Evolutionary conservation across 1,139 yeast genomes (phyloP).

Genomic region (Pichia sp.): DNA sequence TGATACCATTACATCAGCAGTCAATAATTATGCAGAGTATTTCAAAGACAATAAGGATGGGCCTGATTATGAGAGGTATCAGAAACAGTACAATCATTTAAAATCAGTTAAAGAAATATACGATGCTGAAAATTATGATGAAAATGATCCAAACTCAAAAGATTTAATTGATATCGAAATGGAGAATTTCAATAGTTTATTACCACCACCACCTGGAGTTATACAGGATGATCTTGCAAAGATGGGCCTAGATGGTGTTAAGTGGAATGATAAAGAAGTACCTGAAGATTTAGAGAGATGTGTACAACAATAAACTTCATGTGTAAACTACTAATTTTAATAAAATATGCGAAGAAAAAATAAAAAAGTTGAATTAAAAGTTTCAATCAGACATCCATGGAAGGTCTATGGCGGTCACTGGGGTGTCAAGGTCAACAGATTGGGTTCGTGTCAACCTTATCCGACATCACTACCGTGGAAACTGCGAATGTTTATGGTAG

Average conservation of each 20-base stretch:
- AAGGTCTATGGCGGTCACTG: conserved; percentile 74
- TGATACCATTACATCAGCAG: conserved; percentile 81
- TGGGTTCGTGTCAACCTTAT: conserved; percentile 52
- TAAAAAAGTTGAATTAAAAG: not conserved
- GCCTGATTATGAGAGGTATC: conserved; percentile 40
- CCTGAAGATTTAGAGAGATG: conserved; percentile 29
- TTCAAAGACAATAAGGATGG: conserved; percentile 40
- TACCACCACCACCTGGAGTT: conserved; percentile 82
- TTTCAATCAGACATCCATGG: conserved; percentile 54
- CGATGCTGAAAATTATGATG: conserved; percentile 50
- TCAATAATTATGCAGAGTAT: conserved; percentile 62
- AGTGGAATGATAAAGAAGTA: conserved; percentile 26
- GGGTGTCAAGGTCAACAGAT: conserved; percentile 47
- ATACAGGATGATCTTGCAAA: conserved; percentile 57
- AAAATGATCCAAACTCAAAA: conserved; percentile 45
- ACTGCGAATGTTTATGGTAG: conserved; percentile 76
- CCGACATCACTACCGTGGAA: conserved; percentile 81
- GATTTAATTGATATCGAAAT: conserved; percentile 50
- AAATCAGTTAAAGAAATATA: conserved; percentile 49
- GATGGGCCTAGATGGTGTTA: conserved; percentile 27
- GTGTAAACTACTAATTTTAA: not conserved
- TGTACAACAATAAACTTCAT: conserved; percentile 25
- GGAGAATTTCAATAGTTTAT: conserved; percentile 71
- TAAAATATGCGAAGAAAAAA: not conserved
- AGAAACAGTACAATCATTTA: conserved; percentile 49